Conservation (phyloP, 176 grass and related monocot genomes). For the Avena eriantha region DNA sequence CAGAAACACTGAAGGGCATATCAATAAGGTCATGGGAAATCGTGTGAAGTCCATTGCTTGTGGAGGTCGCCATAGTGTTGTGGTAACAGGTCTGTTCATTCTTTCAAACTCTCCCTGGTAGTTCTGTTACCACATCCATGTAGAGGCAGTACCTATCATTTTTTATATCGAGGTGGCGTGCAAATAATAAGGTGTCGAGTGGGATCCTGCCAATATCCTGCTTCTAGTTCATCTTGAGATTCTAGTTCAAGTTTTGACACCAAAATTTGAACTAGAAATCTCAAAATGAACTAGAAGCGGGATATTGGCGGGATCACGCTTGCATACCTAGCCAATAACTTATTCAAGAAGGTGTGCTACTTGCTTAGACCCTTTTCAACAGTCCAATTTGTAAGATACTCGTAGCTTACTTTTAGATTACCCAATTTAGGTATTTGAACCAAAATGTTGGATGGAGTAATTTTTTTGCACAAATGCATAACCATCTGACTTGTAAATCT, state of each 20-base stretch:
- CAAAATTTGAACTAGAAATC: no score
- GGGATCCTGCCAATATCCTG: no score
- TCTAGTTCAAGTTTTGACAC: no score
- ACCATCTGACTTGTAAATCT: neutral
- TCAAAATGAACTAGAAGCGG: no score
- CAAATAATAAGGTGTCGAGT: no score
- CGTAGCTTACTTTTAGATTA: neutral
- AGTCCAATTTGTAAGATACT: neutral
- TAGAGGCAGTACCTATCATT: neutral
- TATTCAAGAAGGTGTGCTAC: neutral
- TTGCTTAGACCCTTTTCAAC: neutral
- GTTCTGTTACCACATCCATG: neutral
- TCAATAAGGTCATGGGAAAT: conserved; percentile 68
- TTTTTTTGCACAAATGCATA: neutral
- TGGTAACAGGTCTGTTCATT: conserved; percentile 77
- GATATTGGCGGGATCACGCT: no score
- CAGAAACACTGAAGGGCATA: conserved; percentile 65
- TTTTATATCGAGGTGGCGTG: neutral
- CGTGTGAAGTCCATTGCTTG: conserved; percentile 92
- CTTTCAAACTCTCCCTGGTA: neutral
- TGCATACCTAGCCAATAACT: no score
- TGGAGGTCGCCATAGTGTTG: conserved; percentile 95
- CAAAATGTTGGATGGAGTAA: neutral
- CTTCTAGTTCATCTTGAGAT: no score
- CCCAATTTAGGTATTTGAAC: neutral